A percentile compares a stretch with the other conserved stretches of the same genome.
Conservation (phyloP, 768 basidiomycete species). For the Hydnomerulius pinastri region DNA sequence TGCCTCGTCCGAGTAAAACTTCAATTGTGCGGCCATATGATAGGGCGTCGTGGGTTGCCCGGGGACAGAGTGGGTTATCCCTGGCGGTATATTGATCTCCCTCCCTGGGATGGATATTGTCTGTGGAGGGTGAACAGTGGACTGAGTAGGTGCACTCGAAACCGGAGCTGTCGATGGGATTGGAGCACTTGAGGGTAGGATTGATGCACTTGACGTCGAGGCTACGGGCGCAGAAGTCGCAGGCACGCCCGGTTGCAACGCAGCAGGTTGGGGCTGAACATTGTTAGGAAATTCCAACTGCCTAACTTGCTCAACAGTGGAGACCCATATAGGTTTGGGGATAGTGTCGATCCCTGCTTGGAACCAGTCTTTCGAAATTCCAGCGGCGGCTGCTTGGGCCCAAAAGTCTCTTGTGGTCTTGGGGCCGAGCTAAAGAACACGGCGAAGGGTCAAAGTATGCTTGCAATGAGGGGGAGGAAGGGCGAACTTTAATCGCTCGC, state of each 20-base stretch:
- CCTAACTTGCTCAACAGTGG: constrained; percentile 4
- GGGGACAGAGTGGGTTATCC: background rate
- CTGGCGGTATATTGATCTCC: background rate
- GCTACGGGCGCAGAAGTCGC: background rate
- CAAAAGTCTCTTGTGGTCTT: constrained; percentile 13
- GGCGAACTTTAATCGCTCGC: constrained; percentile 19
- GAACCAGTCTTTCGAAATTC: constrained; percentile 24
- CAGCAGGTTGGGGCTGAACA: background rate
- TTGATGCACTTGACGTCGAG: background rate
- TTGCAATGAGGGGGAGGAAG: too few species aligned
- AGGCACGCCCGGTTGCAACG: background rate
- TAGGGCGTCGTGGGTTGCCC: constrained; percentile 6
- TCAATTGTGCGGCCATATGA: constrained; percentile 11
- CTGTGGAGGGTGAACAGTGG: too few species aligned
- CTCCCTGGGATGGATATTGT: background rate
- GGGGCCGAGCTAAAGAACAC: constrained; percentile 18
- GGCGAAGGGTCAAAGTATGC: background rate
- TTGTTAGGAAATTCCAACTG: background rate
- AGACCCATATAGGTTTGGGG: constrained; percentile 16
- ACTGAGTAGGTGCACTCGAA: too few species aligned
- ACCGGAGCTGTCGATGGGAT: background rate
- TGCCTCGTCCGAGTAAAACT: constrained; percentile 24
- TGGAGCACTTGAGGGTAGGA: background rate
- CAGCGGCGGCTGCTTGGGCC: constrained; percentile 13
- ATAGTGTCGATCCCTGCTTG: constrained; percentile 14